A percentile compares a stretch with the other conserved stretches of the same genome.
Evolutionary conservation across 2,329 filamentous ascomycete genomes (phyloP).

Genomic region (Sporothrix sp.): DNA sequence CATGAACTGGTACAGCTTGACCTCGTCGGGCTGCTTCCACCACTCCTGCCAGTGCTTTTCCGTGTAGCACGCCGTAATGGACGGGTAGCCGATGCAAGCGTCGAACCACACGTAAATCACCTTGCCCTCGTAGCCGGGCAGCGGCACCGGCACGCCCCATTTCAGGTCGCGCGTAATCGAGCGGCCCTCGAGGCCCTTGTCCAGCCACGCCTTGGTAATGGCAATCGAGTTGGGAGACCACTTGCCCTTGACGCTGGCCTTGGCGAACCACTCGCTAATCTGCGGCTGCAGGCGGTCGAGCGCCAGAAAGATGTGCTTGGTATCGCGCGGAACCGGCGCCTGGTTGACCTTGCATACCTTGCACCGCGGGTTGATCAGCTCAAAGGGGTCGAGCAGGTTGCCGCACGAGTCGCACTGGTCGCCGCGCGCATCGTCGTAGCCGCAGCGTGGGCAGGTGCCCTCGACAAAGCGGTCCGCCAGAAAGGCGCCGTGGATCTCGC

Average conservation of each 20-base stretch:
- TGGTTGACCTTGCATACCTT: slow-evolving; percentile 91
- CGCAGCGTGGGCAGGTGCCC: slow-evolving; percentile 65
- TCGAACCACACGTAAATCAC: slow-evolving; percentile 67
- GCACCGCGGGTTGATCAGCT: slow-evolving; percentile 76
- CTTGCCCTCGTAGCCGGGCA: slow-evolving; percentile 46
- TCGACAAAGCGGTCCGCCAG: slow-evolving; percentile 77
- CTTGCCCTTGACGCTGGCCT: slow-evolving; percentile 60
- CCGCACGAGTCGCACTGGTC: slow-evolving; percentile 60
- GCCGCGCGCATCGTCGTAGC: slow-evolving; percentile 60
- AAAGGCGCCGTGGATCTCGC: slow-evolving; percentile 57
- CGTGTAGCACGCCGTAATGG: slow-evolving; percentile 85
- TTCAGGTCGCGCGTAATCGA: slow-evolving; percentile 88
- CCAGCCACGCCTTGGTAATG: slow-evolving; percentile 73
- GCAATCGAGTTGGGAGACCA: slow-evolving; percentile 68
- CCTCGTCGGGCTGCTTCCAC: slow-evolving; percentile 77
- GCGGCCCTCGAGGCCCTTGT: slow-evolving; percentile 73
- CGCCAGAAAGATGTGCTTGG: slow-evolving; percentile 84
- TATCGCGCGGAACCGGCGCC: slow-evolving; percentile 70
- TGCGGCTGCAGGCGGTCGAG: slow-evolving; percentile 73
- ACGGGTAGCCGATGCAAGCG: slow-evolving; percentile 96
- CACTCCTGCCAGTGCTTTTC: slow-evolving; percentile 68
- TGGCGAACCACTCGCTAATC: slow-evolving; percentile 67
- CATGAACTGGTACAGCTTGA: slow-evolving; percentile 89
- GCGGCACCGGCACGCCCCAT: slow-evolving; percentile 62
- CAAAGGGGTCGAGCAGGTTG: slow-evolving; percentile 59